A percentile compares a stretch with the other conserved stretches of the same genome.
Conservation (phyloP, 2,329 filamentous ascomycete genomes). For the Penicillium sumatraense region DNA sequence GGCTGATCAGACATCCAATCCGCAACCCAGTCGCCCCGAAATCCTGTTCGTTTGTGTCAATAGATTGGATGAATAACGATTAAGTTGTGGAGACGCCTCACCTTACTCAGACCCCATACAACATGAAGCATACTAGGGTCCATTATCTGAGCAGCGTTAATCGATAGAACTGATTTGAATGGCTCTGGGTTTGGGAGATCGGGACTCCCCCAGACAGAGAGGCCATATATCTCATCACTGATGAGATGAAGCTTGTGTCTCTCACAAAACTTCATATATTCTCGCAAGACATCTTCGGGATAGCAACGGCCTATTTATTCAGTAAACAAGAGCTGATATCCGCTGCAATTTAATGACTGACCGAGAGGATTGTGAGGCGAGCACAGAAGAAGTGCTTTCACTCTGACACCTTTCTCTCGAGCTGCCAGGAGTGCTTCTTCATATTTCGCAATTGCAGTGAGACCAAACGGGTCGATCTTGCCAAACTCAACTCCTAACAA, state of each 20-base stretch:
- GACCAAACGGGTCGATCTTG: conserved; percentile 46
- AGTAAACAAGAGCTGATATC: not conserved
- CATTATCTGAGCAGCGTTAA: conserved; percentile 1
- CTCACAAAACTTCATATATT: conserved; percentile 14
- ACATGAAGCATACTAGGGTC: conserved; percentile 13
- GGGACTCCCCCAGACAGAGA: conserved; percentile 19
- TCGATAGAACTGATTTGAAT: conserved; percentile 17
- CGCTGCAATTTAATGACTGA: not conserved
- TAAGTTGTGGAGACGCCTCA: not conserved
- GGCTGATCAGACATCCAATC: conserved; percentile 14
- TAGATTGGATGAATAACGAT: not conserved
- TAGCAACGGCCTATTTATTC: conserved; percentile 8
- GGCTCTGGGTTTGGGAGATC: not conserved
- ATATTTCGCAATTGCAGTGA: conserved; percentile 46
- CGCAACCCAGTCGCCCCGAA: conserved; percentile 14
- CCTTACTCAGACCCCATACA: conserved; percentile 15
- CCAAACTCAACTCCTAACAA: conserved; percentile 49
- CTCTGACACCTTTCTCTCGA: conserved; percentile 38
- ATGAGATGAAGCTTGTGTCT: conserved; percentile 16
- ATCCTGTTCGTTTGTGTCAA: conserved; percentile 2
- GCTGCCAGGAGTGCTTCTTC: conserved; percentile 46
- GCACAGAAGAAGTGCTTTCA: conserved; percentile 53
- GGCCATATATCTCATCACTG: conserved; percentile 20
- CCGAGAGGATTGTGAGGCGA: conserved; percentile 57
- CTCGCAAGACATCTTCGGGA: conserved; percentile 4